Conservation (phyloP, 1,284 basidiomycete genomes). For the Coniferiporia weirii region DNA sequence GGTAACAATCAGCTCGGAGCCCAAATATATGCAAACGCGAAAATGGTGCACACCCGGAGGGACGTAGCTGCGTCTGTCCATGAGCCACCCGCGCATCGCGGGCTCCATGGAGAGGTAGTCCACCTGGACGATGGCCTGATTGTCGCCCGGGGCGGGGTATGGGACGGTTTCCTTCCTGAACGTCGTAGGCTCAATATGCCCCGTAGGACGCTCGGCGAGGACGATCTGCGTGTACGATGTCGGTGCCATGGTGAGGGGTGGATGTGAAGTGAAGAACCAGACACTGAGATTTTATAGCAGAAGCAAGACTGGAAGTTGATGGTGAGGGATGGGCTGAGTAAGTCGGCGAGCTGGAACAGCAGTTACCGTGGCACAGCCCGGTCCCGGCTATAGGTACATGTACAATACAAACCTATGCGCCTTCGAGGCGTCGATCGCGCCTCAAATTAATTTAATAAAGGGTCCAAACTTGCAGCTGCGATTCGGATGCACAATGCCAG, state of each 20-base stretch:
- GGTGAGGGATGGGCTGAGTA: no score
- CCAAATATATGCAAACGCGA: not conserved
- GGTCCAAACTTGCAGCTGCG: no score
- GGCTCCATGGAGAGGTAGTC: conserved; percentile 79
- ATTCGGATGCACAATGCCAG: no score
- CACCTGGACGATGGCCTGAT: conserved; percentile 66
- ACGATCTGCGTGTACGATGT: conserved; percentile 59
- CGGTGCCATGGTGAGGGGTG: conserved; percentile 26
- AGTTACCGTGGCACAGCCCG: no score
- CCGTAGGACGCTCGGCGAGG: conserved; percentile 66
- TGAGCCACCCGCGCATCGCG: conserved; percentile 81
- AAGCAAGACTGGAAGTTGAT: no score
- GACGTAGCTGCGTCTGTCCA: conserved; percentile 60
- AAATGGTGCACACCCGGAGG: conserved; percentile 35
- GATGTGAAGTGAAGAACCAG: not conserved
- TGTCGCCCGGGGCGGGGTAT: conserved; percentile 43
- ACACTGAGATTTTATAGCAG: not conserved
- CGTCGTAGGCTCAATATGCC: conserved; percentile 58
- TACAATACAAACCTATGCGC: no score
- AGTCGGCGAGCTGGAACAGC: no score
- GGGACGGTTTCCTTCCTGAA: conserved; percentile 42
- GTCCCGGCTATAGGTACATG: no score
- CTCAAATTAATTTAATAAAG: no score
- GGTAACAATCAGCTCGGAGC: conserved; percentile 29
- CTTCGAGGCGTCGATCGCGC: no score